Evolutionary conservation across 1,284 basidiomycete genomes (phyloP).

Genomic region (Leccinum ponderosum): DNA sequence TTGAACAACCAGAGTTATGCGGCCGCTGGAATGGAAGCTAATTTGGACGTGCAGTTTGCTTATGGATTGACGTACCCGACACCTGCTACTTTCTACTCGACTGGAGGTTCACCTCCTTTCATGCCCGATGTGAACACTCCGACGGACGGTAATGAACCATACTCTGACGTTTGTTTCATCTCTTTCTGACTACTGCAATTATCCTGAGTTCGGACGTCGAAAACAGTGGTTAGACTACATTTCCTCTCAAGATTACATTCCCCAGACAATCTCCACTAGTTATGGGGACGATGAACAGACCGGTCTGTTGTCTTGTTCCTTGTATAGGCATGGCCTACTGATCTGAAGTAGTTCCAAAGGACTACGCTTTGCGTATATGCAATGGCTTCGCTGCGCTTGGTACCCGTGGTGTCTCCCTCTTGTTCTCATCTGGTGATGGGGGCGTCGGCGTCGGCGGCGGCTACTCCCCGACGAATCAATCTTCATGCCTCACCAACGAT

Average conservation of each 20-base stretch:
- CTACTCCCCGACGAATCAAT: slow-evolving; percentile 44
- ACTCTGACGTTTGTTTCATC: slow-evolving; percentile 42
- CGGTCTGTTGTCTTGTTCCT: slow-evolving; percentile 33
- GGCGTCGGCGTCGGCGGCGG: slow-evolving; percentile 67
- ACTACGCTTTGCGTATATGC: slow-evolving; percentile 65
- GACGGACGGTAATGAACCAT: slow-evolving; percentile 65
- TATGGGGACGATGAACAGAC: slow-evolving; percentile 71
- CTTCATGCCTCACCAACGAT: slow-evolving; percentile 58
- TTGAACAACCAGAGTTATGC: slow-evolving; percentile 58
- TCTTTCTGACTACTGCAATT: not conserved
- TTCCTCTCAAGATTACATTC: slow-evolving; percentile 35
- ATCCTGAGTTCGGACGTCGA: slow-evolving; percentile 12
- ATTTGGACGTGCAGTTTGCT: slow-evolving; percentile 70
- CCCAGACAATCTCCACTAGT: slow-evolving; percentile 27
- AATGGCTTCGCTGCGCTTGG: slow-evolving; percentile 56
- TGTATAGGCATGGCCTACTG: slow-evolving; percentile 3
- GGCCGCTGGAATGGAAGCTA: slow-evolving; percentile 65
- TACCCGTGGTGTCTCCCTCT: slow-evolving; percentile 60
- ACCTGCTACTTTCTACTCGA: slow-evolving; percentile 58
- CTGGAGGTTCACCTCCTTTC: slow-evolving; percentile 61
- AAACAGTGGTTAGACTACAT: slow-evolving; percentile 63
- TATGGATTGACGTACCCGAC: slow-evolving; percentile 57
- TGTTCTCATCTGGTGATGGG: slow-evolving; percentile 68
- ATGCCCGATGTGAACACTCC: slow-evolving; percentile 43
- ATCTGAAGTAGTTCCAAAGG: slow-evolving; percentile 51